A percentile compares a stretch with the other conserved stretches of the same genome.
Evolutionary conservation across 306 rosid genomes (phyloP).

Genomic region (Pueraria montana): DNA sequence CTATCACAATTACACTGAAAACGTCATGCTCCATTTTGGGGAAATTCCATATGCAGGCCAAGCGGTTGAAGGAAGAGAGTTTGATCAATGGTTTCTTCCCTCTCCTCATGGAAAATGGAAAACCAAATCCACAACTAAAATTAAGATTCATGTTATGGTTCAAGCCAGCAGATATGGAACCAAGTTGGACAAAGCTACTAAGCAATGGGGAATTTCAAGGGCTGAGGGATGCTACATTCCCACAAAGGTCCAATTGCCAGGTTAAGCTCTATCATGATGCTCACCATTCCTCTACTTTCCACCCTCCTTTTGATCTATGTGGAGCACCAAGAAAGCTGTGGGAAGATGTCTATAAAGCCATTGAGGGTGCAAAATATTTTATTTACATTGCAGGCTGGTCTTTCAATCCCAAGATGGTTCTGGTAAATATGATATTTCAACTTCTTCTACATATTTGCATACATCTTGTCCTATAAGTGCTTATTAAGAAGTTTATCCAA

Average conservation of each 20-base stretch:
- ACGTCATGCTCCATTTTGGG: slow-evolving; percentile 76
- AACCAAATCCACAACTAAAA: slow-evolving; percentile 67
- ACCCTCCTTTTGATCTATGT: slow-evolving; percentile 67
- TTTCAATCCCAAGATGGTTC: slow-evolving; percentile 79
- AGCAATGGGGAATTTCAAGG: slow-evolving; percentile 75
- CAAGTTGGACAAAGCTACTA: slow-evolving; percentile 69
- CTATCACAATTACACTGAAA: slow-evolving; percentile 70
- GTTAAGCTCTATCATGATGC: slow-evolving; percentile 95
- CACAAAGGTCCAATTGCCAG: slow-evolving; percentile 78
- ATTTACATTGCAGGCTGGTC: slow-evolving; percentile 98
- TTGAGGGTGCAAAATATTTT: slow-evolving; percentile 82
- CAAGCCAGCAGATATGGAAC: slow-evolving; percentile 76
- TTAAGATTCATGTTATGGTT: slow-evolving; percentile 86
- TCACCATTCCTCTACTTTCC: slow-evolving; percentile 77
- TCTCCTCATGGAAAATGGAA: slow-evolving; percentile 80
- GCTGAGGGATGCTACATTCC: slow-evolving; percentile 73
- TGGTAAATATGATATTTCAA: slow-evolving; percentile 61
- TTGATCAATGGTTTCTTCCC: slow-evolving; percentile 78
- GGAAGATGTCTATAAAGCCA: slow-evolving; percentile 94
- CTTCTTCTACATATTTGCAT: not conserved
- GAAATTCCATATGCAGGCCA: slow-evolving; percentile 71
- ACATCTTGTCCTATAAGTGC: too few species aligned
- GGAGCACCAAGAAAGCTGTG: slow-evolving; percentile 78
- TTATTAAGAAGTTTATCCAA: not conserved
- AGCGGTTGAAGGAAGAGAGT: slow-evolving; percentile 64